These are phyloP conservation scores for Coprinopsis marcescibilis DNA, from an alignment of 768 basidiomycete genomes.

Conservation along the genomic window DNA sequence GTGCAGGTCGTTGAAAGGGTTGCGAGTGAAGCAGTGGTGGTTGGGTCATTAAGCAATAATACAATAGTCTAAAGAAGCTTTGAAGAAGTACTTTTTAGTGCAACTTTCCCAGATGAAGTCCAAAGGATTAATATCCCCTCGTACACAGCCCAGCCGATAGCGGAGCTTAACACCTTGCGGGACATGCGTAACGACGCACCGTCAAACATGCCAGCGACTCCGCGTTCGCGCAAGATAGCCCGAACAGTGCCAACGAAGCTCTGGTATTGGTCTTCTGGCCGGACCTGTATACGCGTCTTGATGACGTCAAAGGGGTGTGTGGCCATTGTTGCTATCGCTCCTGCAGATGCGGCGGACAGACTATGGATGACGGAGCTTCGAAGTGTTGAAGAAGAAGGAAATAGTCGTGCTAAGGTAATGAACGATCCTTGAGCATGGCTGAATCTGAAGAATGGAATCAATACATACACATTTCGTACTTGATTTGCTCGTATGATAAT, in stretches of 20 bases:
- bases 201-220: slow-evolving; percentile 76
- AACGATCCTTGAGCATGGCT: slow-evolving; percentile 6
- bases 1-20: too few relatives aligned
- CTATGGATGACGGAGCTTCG: slow-evolving; percentile 53
- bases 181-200: slow-evolving; percentile 78
- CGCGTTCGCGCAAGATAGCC: slow-evolving; percentile 77
- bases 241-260: slow-evolving; percentile 58
- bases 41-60: not conserved
- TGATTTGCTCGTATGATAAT: slow-evolving; percentile 83
- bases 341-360: slow-evolving; percentile 71
- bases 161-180: slow-evolving; percentile 84
- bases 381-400: slow-evolving; percentile 37
- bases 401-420: slow-evolving; percentile 28
- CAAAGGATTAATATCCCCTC: slow-evolving; percentile 69
- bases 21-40: too few relatives aligned
- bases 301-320: slow-evolving; percentile 95
- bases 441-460: slow-evolving; percentile 7
- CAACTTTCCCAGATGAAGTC: slow-evolving; percentile 6
- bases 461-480: slow-evolving; percentile 59
- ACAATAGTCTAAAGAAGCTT: not conserved
- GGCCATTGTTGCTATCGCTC: slow-evolving; percentile 73
- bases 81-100: not conserved
- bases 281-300: slow-evolving; percentile 95
- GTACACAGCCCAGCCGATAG: slow-evolving; percentile 89
- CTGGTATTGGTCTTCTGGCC: slow-evolving; percentile 69